Percentiles rank a stretch among this genome's conserved stretches.
phyloP scores from a whole-genome alignment of 495 filamentous ascomycete genomes.

The Talaromyces thailandensis region DNA sequence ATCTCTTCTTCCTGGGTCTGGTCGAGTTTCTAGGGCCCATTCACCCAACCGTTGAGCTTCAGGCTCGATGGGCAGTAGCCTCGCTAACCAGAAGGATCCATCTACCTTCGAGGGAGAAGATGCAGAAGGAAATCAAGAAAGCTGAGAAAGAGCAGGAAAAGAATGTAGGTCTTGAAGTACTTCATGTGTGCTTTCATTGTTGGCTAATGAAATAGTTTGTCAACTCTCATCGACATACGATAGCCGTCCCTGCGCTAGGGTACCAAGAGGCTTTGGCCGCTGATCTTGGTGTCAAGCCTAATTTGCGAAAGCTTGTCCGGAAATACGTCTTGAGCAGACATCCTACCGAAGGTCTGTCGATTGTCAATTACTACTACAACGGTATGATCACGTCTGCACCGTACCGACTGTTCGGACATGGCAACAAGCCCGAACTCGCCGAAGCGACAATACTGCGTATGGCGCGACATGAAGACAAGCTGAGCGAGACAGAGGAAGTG shows the following conservation, averaged over 20 bases:
- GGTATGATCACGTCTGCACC: slow-evolving; percentile 12
- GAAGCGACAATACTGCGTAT: slow-evolving; percentile 10
- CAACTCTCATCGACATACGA: slow-evolving; percentile 10
- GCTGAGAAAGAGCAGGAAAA: slow-evolving; percentile 8
- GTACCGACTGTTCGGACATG: slow-evolving; percentile 14
- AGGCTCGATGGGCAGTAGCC: slow-evolving; percentile 12
- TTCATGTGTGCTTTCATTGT: neutral
- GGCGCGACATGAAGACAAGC: slow-evolving; percentile 7
- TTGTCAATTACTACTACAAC: slow-evolving; percentile 13
- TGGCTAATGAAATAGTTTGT: slow-evolving; percentile 6
- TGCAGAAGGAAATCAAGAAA: slow-evolving; percentile 7
- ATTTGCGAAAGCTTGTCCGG: slow-evolving; percentile 7
- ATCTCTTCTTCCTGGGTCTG: slow-evolving; percentile 10
- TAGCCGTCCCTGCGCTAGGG: slow-evolving; percentile 5
- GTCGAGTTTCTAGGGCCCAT: slow-evolving; percentile 11
- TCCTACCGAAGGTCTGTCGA: slow-evolving; percentile 5
- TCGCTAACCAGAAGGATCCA: slow-evolving; percentile 9
- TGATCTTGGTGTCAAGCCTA: slow-evolving; percentile 11
- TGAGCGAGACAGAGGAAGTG: slow-evolving; percentile 11
- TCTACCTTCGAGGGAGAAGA: slow-evolving; percentile 7
- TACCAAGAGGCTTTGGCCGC: slow-evolving; percentile 12
- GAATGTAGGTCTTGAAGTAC: slow-evolving; percentile 1
- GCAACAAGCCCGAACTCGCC: slow-evolving; percentile 9
- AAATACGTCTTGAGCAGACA: slow-evolving; percentile 7
- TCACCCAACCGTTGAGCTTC: slow-evolving; percentile 13